Conservation (phyloP, 2,329 filamentous ascomycete species). For the Calonectria fujianensis region DNA sequence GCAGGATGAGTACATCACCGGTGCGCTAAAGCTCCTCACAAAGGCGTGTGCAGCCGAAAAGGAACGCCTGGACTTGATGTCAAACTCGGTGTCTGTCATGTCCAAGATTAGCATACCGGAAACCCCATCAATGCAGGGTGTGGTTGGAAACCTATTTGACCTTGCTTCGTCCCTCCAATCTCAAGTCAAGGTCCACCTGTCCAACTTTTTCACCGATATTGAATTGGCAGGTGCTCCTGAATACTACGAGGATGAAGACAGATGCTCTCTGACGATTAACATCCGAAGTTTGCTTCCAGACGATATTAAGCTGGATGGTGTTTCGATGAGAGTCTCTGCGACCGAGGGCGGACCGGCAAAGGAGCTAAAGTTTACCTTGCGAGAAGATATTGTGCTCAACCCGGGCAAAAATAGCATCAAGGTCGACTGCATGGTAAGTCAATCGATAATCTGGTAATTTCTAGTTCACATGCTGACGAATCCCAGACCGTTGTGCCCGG, state of each 20-base stretch:
- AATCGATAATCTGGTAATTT: conserved; percentile 52
- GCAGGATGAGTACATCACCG: conserved; percentile 86
- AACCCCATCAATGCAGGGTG: conserved; percentile 65
- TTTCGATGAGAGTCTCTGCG: conserved; percentile 78
- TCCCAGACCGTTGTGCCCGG: conserved; percentile 79
- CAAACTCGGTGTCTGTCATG: conserved; percentile 50
- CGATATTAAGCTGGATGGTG: conserved; percentile 78
- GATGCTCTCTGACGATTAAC: conserved; percentile 81
- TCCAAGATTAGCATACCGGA: conserved; percentile 52
- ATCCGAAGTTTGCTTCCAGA: conserved; percentile 84
- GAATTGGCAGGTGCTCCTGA: conserved; percentile 80
- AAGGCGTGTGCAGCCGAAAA: conserved; percentile 77
- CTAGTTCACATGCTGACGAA: not conserved
- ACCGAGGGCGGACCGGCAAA: conserved; percentile 73
- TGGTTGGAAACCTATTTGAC: conserved; percentile 68
- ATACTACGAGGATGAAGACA: conserved; percentile 83
- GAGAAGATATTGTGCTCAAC: conserved; percentile 58
- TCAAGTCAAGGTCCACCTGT: conserved; percentile 80
- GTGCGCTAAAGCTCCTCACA: conserved; percentile 83
- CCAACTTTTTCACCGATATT: conserved; percentile 83
- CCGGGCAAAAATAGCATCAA: conserved; percentile 69
- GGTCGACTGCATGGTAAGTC: conserved; percentile 61
- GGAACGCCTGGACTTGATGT: conserved; percentile 65
- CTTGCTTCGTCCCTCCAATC: conserved; percentile 68
- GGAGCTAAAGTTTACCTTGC: conserved; percentile 69